A percentile compares a stretch with the other conserved stretches of the same genome.
These are phyloP conservation scores for Trifolium fragiferum DNA, from an alignment of 306 rosid species.

Conservation along the genomic window DNA sequence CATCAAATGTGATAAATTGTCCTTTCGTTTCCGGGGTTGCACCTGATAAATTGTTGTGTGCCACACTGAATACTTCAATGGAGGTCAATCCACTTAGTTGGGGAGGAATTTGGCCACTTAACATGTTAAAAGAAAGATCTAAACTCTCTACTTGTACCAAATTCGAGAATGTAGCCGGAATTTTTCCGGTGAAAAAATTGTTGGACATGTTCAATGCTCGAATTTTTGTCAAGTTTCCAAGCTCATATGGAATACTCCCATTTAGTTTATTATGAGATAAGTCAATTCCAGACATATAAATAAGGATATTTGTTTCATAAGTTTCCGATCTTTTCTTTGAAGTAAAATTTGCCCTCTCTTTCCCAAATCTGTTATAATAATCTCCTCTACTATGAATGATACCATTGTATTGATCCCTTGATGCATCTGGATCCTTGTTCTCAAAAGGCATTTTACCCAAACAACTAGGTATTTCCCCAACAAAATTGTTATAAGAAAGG, in stretches of 20 bases:
- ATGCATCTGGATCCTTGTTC: background rate
- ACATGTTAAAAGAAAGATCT: conserved; percentile 14
- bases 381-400: too few relatives aligned
- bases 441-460: conserved; percentile 32
- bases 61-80: conserved; percentile 27
- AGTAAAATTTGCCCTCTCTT: background rate
- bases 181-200: conserved; percentile 1
- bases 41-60: conserved; percentile 20
- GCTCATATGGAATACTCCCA: conserved; percentile 26
- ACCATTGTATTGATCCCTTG: background rate
- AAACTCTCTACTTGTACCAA: conserved; percentile 15
- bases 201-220: conserved; percentile 16
- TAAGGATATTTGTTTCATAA: background rate
- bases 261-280: background rate
- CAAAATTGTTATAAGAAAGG: background rate
- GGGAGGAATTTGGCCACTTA: conserved; percentile 14
- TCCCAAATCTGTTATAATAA: background rate
- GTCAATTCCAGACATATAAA: conserved; percentile 26
- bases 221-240: conserved; percentile 26
- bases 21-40: conserved; percentile 3
- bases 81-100: conserved; percentile 1
- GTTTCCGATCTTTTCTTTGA: conserved; percentile 11
- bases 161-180: background rate
- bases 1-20: conserved; percentile 34
- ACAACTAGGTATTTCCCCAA: conserved; percentile 26